phyloP scores from a whole-genome alignment of 257 asterid species.

The Ehretia macrophylla region DNA sequence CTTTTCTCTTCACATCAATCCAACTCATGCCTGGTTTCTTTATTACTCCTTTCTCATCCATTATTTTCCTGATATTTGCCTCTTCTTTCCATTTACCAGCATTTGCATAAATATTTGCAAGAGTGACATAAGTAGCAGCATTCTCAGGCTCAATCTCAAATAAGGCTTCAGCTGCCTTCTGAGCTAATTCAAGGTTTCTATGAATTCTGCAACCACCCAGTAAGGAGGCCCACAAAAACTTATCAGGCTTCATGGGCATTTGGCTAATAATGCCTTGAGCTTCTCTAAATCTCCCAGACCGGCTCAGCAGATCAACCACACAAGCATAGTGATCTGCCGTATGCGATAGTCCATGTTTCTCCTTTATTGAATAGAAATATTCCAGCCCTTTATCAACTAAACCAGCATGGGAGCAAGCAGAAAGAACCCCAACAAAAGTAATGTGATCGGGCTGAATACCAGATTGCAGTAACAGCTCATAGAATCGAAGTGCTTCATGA shows the following conservation, averaged over 20 bases:
- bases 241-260: constrained; percentile 61
- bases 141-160: constrained; percentile 62
- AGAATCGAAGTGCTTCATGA: constrained; percentile 50
- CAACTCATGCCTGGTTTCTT: constrained; percentile 79
- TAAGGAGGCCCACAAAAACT: constrained; percentile 69
- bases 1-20: constrained; percentile 40
- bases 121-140: constrained; percentile 72
- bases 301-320: constrained; percentile 64
- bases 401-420: constrained; percentile 74
- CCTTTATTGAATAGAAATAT: constrained; percentile 53
- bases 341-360: constrained; percentile 39
- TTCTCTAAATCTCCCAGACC: constrained; percentile 59
- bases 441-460: constrained; percentile 58
- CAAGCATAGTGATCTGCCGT: constrained; percentile 72
- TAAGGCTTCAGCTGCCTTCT: constrained; percentile 45
- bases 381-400: constrained; percentile 67
- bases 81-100: constrained; percentile 65
- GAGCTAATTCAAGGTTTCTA: constrained; percentile 56
- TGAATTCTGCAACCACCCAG: constrained; percentile 76
- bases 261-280: constrained; percentile 52
- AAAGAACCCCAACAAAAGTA: constrained; percentile 65
- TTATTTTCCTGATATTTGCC: constrained; percentile 47
- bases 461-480: constrained; percentile 41
- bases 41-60: constrained; percentile 62
- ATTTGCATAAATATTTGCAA: constrained; percentile 59